These are phyloP conservation scores for Salvia sclarea DNA, from an alignment of 305 asterid species.

Conservation along the genomic window DNA sequence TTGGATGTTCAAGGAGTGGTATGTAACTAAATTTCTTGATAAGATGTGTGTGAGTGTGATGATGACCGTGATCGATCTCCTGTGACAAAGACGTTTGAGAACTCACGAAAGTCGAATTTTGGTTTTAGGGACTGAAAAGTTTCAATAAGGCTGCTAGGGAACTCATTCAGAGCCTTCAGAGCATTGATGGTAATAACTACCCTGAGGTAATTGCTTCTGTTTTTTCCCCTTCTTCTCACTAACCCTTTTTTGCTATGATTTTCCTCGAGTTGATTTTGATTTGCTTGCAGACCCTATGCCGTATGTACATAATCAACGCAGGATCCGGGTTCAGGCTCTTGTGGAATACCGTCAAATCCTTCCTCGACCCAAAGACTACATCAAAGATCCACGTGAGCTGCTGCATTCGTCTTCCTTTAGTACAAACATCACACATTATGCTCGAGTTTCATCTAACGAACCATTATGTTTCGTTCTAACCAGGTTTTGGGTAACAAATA, in stretches of 20 bases:
- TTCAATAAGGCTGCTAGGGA: conserved; percentile 89
- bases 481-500: conserved; percentile 84
- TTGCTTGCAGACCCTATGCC: conserved; percentile 69
- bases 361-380: conserved; percentile 97
- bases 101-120: not conserved
- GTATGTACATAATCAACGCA: conserved; percentile 96
- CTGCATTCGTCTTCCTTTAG: conserved; percentile 19
- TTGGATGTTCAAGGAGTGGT: conserved; percentile 99
- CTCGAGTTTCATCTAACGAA: conserved; percentile 16
- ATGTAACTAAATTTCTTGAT: conserved; percentile 27
- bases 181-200: conserved; percentile 86
- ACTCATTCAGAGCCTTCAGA: conserved; percentile 79
- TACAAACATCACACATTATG: not conserved
- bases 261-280: not conserved
- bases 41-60: too few relatives aligned
- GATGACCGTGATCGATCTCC: not conserved
- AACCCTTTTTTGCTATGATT: not conserved
- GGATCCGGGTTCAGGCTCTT: conserved; percentile 97
- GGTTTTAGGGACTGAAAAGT: conserved; percentile 75
- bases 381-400: conserved; percentile 63
- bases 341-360: conserved; percentile 95
- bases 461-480: not conserved
- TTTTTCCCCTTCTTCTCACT: not conserved
- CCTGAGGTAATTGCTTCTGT: conserved; percentile 63
- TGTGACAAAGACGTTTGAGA: not conserved